phyloP scores from a whole-genome alignment of 2,329 filamentous ascomycete genomes.

The Fusarium palustre region DNA sequence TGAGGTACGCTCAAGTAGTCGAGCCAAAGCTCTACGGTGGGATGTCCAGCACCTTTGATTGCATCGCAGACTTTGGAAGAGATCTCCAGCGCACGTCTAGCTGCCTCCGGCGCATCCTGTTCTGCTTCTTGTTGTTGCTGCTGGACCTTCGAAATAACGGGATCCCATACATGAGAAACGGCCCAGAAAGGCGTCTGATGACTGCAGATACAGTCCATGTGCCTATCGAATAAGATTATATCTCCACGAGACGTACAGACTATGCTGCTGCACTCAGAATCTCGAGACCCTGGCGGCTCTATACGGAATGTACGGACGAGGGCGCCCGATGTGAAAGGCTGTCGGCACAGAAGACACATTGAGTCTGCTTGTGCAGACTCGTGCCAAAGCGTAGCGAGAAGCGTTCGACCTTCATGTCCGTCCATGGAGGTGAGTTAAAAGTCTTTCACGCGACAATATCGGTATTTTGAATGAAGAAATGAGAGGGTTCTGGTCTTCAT shows the following conservation, averaged over 20 bases:
- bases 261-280: not conserved
- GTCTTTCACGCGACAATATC: too few relatives aligned
- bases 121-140: not conserved
- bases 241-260: not conserved
- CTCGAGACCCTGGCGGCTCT: too few relatives aligned
- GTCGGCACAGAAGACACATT: not conserved
- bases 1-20: not conserved
- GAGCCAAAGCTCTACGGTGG: not conserved
- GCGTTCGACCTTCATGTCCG: not conserved
- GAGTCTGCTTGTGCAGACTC: not conserved
- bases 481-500: too few relatives aligned
- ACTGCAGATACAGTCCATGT: not conserved
- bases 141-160: not conserved
- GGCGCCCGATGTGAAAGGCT: not conserved
- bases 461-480: too few relatives aligned
- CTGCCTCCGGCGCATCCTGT: not conserved
- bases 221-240: not conserved
- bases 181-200: not conserved
- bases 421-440: too few relatives aligned
- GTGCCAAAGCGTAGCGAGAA: not conserved
- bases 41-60: not conserved
- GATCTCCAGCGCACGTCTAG: not conserved
- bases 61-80: not conserved
- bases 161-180: not conserved
- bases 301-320: constrained; percentile 1